These are phyloP conservation scores for Aspergillus quadricinctus DNA, from an alignment of 2,329 filamentous ascomycete genomes.

Conservation along the genomic window DNA sequence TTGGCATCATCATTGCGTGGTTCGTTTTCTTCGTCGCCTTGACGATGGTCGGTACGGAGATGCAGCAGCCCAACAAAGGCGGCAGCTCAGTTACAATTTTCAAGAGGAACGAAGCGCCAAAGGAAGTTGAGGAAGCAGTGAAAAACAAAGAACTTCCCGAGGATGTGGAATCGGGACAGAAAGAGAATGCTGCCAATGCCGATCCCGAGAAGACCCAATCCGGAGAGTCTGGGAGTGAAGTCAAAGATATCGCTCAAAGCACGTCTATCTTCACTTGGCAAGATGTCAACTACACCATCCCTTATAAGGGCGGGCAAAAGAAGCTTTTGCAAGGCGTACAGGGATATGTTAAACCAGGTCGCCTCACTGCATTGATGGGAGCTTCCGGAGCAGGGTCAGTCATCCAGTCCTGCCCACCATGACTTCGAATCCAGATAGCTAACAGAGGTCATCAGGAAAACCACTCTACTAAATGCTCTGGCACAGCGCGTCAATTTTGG, in stretches of 20 bases:
- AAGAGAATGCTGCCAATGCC: constrained; percentile 10
- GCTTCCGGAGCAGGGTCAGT: constrained; percentile 57
- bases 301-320: constrained; percentile 39
- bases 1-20: constrained; percentile 72
- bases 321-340: constrained; percentile 57
- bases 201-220: constrained; percentile 16
- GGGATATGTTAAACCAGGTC: constrained; percentile 72
- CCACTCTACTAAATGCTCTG: constrained; percentile 45
- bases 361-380: constrained; percentile 76
- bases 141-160: constrained; percentile 40
- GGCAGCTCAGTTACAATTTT: constrained; percentile 79
- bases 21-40: constrained; percentile 70
- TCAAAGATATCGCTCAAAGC: constrained; percentile 56
- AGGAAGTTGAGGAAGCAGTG: constrained; percentile 54
- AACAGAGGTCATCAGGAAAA: constrained; percentile 36
- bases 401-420: constrained; percentile 13
- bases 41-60: constrained; percentile 75
- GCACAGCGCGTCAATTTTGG: constrained; percentile 45
- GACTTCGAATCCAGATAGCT: background rate
- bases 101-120: constrained; percentile 61
- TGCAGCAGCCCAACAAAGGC: constrained; percentile 71
- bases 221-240: constrained; percentile 23
- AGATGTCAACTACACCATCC: constrained; percentile 68
- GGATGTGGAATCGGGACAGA: constrained; percentile 50
- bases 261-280: constrained; percentile 81